phyloP scores from a whole-genome alignment of 805 yeast species.

The Jamesozyma hellenica region DNA sequence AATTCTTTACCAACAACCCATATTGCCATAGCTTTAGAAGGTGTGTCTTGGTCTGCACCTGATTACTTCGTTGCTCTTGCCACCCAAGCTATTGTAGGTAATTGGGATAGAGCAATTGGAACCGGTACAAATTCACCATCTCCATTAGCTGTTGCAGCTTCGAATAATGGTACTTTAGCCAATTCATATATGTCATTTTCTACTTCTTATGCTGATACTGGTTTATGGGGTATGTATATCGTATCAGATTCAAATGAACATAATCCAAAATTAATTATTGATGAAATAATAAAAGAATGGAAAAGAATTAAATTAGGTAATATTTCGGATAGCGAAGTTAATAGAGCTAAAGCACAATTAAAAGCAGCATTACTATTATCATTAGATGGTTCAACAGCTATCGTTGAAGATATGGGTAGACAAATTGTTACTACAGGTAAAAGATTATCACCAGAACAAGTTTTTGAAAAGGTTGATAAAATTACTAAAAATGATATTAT shows the following conservation, averaged over 20 bases:
- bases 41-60: constrained; percentile 93
- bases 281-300: constrained; percentile 82
- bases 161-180: constrained; percentile 54
- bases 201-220: constrained; percentile 94
- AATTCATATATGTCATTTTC: constrained; percentile 95
- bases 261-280: constrained; percentile 55
- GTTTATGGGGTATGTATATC: constrained; percentile 93
- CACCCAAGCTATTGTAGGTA: constrained; percentile 93
- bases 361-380: constrained; percentile 86
- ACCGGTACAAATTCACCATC: constrained; percentile 78
- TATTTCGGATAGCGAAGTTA: constrained; percentile 75
- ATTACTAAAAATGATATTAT: constrained; percentile 73
- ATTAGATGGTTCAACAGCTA: constrained; percentile 88
- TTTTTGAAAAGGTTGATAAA: constrained; percentile 54
- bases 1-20: constrained; percentile 79
- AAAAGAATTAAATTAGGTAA: constrained; percentile 69
- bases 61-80: constrained; percentile 93
- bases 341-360: constrained; percentile 86
- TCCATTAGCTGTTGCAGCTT: constrained; percentile 54
- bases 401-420: constrained; percentile 96
- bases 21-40: constrained; percentile 91
- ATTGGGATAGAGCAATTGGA: constrained; percentile 92
- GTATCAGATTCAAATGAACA: constrained; percentile 66
- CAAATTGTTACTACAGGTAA: constrained; percentile 90
- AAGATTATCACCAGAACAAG: constrained; percentile 38